phyloP scores from a whole-genome alignment of 176 grass and related monocot genomes.

The Tuctoria greenei region DNA sequence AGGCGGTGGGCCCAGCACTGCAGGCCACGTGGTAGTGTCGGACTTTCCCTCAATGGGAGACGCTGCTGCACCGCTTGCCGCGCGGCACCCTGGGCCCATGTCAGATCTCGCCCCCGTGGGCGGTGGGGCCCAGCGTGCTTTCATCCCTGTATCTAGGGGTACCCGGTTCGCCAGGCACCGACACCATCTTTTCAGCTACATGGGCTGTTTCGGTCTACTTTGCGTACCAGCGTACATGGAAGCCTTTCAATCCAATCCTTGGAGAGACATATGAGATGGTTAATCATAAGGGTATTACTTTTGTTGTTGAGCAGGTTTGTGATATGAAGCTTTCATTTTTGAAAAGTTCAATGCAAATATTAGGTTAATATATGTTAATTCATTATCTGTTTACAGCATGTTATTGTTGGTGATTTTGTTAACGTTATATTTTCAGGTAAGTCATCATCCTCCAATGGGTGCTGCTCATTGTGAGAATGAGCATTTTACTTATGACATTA shows the following conservation, averaged over 20 bases:
- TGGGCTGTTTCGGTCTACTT: slow-evolving; percentile 92
- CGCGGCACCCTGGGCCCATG: no score
- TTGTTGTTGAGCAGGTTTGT: slow-evolving; percentile 87
- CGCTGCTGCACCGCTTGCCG: no score
- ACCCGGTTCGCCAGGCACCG: no score
- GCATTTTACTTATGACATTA: slow-evolving; percentile 96
- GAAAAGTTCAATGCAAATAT: slow-evolving; percentile 26
- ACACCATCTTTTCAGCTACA: slow-evolving; percentile 77
- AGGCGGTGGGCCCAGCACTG: no score
- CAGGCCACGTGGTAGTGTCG: no score
- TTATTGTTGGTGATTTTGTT: not conserved
- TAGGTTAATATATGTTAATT: slow-evolving; percentile 12
- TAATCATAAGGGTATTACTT: slow-evolving; percentile 79
- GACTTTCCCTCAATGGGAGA: no score
- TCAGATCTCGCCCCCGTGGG: no score
- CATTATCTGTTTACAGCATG: slow-evolving; percentile 15
- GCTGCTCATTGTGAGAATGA: slow-evolving; percentile 83
- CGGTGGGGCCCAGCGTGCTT: no score
- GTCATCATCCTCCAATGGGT: slow-evolving; percentile 98
- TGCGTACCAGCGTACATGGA: slow-evolving; percentile 82
- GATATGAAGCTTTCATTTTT: slow-evolving; percentile 4
- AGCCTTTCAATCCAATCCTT: slow-evolving; percentile 96
- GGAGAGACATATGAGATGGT: slow-evolving; percentile 96
- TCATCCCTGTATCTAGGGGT: no score
- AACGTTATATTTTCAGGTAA: slow-evolving; percentile 57